Evolutionary conservation across 257 asterid species (phyloP).

Genomic region (Verbascum thapsus): DNA sequence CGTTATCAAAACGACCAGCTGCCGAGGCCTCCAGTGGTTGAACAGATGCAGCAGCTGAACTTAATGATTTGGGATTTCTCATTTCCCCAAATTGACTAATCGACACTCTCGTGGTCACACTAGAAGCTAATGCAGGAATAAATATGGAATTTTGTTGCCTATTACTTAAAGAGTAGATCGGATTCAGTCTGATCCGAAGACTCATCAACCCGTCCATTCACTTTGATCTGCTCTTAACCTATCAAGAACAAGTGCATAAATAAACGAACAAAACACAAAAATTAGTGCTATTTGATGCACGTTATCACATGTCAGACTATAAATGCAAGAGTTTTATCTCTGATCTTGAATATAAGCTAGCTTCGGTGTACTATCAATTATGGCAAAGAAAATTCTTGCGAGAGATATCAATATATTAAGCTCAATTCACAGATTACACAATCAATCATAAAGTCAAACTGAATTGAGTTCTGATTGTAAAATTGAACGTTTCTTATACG

Average conservation of each 20-base stretch:
- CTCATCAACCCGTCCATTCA: slow-evolving; percentile 50
- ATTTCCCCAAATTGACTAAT: slow-evolving; percentile 24
- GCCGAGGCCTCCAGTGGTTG: slow-evolving; percentile 42
- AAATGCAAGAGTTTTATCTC: no score
- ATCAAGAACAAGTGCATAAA: not conserved
- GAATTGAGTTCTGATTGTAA: no score
- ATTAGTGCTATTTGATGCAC: no score
- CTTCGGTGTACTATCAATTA: no score
- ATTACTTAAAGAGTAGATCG: slow-evolving; percentile 26
- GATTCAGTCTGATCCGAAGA: slow-evolving; percentile 40
- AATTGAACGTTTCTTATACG: no score
- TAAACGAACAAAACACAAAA: no score
- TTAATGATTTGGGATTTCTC: slow-evolving; percentile 35
- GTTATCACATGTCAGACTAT: no score
- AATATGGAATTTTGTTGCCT: slow-evolving; percentile 26
- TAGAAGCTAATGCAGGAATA: slow-evolving; percentile 31
- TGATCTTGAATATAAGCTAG: no score
- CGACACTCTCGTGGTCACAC: slow-evolving; percentile 19
- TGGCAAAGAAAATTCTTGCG: no score
- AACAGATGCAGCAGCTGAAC: slow-evolving; percentile 41
- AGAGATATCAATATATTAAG: no score
- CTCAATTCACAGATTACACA: no score
- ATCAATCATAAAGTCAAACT: no score
- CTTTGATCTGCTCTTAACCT: not conserved
- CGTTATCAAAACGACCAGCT: slow-evolving; percentile 39